Conservation (phyloP, 192 early-diverging fungal species). For the Coemansia sp. region DNA sequence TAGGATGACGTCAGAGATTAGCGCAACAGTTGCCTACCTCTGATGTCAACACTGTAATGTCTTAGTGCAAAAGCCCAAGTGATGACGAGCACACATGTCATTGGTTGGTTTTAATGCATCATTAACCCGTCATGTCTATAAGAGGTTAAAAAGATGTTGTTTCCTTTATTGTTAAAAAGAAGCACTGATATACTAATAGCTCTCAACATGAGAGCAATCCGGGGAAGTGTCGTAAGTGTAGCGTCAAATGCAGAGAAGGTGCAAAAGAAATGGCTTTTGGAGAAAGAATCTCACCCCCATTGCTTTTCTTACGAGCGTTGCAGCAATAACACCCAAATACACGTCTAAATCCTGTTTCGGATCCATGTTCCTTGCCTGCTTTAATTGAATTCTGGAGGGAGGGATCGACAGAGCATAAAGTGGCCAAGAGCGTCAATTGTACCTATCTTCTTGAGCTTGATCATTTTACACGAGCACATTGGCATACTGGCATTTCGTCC, state of each 20-base stretch:
- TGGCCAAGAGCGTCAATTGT: background rate
- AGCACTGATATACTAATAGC: too few species aligned
- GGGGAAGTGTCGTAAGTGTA: too few species aligned
- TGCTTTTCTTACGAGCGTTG: background rate
- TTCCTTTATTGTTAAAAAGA: too few species aligned
- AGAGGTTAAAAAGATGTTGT: too few species aligned
- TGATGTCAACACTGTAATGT: too few species aligned
- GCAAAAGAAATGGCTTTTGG: background rate
- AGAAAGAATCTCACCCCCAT: background rate
- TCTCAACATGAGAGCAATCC: too few species aligned
- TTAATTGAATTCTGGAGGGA: background rate
- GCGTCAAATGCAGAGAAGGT: background rate
- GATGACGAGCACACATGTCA: too few species aligned
- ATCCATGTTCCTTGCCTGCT: background rate
- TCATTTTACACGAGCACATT: background rate
- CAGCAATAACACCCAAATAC: background rate
- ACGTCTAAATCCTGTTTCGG: background rate
- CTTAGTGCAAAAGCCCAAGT: too few species aligned
- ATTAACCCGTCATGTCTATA: too few species aligned
- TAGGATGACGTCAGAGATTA: too few species aligned
- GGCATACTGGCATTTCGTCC: background rate
- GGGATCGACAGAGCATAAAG: background rate
- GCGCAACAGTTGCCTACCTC: too few species aligned
- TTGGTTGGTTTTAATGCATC: too few species aligned
- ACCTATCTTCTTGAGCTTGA: background rate